Conservation (phyloP, 2,329 filamentous ascomycete species). For the Clarireedia homoeocarpa region DNA sequence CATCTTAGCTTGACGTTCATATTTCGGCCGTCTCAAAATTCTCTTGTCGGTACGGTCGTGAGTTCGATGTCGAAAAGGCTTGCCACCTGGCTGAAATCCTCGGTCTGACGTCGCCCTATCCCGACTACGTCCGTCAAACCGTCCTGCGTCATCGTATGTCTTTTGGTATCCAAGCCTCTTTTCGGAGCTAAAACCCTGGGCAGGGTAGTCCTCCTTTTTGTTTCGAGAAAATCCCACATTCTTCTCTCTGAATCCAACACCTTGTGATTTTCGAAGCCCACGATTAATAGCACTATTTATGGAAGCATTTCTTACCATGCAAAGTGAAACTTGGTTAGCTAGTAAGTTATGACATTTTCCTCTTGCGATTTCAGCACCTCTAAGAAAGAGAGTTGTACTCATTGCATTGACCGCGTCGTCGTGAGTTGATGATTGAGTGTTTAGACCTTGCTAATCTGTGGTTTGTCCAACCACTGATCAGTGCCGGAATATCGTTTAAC, state of each 20-base stretch:
- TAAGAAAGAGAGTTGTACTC: slow-evolving; percentile 17
- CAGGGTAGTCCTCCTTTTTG: neutral
- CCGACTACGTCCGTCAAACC: neutral
- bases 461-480: too few species aligned
- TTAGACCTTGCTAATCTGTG: too few species aligned
- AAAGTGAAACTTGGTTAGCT: slow-evolving; percentile 7
- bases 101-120: neutral
- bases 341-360: neutral
- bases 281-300: slow-evolving; percentile 62
- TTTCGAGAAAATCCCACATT: slow-evolving; percentile 7
- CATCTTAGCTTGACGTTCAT: neutral
- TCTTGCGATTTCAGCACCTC: slow-evolving; percentile 10
- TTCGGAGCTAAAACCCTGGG: neutral
- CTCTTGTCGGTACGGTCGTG: neutral
- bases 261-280: slow-evolving; percentile 49
- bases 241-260: slow-evolving; percentile 24
- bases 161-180: neutral
- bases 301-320: slow-evolving; percentile 39
- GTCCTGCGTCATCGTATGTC: neutral
- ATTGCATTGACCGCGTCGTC: slow-evolving; percentile 15
- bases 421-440: too few species aligned
- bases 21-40: neutral
- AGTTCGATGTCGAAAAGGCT: neutral
- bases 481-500: slow-evolving; percentile 1
- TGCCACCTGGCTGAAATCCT: neutral